These are phyloP conservation scores for Clavispora fructus DNA, from an alignment of 805 yeast genomes.

Conservation along the genomic window DNA sequence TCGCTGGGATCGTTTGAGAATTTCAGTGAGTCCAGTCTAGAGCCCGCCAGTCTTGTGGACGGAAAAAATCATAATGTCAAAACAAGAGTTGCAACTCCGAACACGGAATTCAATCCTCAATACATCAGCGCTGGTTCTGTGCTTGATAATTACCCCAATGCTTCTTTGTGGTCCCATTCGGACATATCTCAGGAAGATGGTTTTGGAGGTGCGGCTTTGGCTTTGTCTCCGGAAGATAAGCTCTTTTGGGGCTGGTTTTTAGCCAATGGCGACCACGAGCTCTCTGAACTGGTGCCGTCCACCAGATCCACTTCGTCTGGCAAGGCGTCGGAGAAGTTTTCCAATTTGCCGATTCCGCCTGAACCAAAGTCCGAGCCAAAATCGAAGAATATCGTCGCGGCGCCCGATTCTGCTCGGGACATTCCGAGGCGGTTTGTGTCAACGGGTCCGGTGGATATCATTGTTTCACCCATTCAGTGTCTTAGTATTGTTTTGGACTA, in stretches of 20 bases:
- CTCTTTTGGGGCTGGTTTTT: not conserved
- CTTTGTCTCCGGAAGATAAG: not conserved
- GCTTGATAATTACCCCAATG: not conserved
- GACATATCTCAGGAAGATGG: not conserved
- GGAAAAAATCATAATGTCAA: not conserved
- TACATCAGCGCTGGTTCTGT: not conserved
- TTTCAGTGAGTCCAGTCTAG: not conserved
- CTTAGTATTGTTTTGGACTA: constrained; percentile 17
- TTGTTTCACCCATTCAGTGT: constrained; percentile 16
- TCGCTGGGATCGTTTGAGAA: not conserved
- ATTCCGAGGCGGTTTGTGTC: constrained; percentile 8
- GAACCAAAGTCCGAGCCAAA: not conserved
- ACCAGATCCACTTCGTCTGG: not conserved
- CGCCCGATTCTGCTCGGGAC: not conserved
- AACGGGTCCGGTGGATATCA: constrained; percentile 5
- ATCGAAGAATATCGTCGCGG: not conserved
- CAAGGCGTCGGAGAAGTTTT: no score
- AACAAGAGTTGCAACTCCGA: not conserved
- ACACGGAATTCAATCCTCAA: not conserved
- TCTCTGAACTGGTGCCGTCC: not conserved
- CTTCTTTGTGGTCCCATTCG: not conserved
- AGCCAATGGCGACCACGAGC: not conserved
- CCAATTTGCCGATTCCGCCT: not conserved
- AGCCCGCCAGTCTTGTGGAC: not conserved
- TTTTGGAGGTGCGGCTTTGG: not conserved